phyloP scores from a whole-genome alignment of 2,329 filamentous ascomycete species.

The Reticulascus tulasneorum region DNA sequence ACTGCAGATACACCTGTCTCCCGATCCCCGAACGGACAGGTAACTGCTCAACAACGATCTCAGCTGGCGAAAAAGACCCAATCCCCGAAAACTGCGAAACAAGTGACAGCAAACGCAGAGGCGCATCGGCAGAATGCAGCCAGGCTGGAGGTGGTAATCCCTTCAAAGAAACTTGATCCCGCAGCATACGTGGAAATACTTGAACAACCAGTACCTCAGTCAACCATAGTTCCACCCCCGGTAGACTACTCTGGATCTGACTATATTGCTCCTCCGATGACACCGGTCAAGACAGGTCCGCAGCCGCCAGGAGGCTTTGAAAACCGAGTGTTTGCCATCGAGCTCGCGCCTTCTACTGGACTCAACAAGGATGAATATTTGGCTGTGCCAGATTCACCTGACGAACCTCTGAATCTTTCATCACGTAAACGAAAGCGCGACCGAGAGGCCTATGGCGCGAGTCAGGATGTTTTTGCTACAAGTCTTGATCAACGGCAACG shows the following conservation, averaged over 20 bases:
- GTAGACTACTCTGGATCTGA: neutral
- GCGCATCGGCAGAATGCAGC: slow-evolving; percentile 29
- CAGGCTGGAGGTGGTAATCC: slow-evolving; percentile 45
- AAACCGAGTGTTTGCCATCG: slow-evolving; percentile 36
- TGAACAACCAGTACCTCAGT: slow-evolving; percentile 18
- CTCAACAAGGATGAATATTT: slow-evolving; percentile 53
- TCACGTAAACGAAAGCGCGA: slow-evolving; percentile 46
- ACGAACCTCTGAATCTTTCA: slow-evolving; percentile 45
- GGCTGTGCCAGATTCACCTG: slow-evolving; percentile 41
- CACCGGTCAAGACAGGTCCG: neutral
- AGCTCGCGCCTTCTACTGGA: slow-evolving; percentile 33
- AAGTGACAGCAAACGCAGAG: slow-evolving; percentile 20
- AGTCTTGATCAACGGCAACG: slow-evolving; percentile 78
- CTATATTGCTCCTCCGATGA: neutral
- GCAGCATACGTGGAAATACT: slow-evolving; percentile 30
- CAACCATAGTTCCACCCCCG: slow-evolving; percentile 2
- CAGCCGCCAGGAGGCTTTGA: neutral
- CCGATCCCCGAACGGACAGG: slow-evolving; percentile 23
- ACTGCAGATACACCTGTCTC: slow-evolving; percentile 26
- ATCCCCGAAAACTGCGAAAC: slow-evolving; percentile 3
- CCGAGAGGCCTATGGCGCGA: slow-evolving; percentile 32
- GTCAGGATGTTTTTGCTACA: slow-evolving; percentile 54
- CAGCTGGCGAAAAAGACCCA: slow-evolving; percentile 15
- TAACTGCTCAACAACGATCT: slow-evolving; percentile 4
- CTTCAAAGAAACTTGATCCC: slow-evolving; percentile 38